These are phyloP conservation scores for Comarum palustre DNA, from an alignment of 306 rosid genomes.

Conservation along the genomic window DNA sequence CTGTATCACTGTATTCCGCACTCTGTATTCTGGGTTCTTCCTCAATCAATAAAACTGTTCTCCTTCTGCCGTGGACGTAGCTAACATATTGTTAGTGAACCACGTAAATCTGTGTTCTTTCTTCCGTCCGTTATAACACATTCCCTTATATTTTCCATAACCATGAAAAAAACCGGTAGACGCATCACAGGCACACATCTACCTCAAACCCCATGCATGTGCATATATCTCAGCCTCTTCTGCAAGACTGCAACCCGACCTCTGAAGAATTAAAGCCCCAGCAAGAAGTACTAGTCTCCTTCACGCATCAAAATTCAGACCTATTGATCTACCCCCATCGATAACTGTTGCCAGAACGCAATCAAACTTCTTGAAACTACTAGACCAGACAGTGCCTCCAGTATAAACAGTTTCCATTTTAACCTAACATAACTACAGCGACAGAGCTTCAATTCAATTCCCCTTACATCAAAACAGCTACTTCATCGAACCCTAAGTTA, in stretches of 20 bases:
- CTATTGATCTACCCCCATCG: constrained; percentile 2
- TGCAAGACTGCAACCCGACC: neutral
- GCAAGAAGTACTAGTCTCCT: neutral
- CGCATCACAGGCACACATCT: neutral
- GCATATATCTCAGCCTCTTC: constrained; percentile 6
- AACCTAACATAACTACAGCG: neutral
- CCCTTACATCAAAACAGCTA: neutral
- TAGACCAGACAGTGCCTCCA: constrained; percentile 18
- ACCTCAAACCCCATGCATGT: constrained; percentile 12
- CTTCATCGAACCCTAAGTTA: constrained; percentile 4
- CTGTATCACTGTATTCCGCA: too few species aligned
- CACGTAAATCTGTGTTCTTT: too few species aligned
- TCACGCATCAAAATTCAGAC: neutral
- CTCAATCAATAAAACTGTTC: too few species aligned
- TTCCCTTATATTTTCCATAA: neutral
- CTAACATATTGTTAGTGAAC: too few species aligned
- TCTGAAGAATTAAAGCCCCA: neutral
- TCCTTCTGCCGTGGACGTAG: too few species aligned
- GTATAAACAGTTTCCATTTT: neutral
- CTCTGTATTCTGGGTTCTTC: too few species aligned
- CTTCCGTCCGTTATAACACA: too few species aligned
- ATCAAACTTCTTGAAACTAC: constrained; percentile 2
- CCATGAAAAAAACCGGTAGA: neutral
- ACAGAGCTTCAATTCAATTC: neutral
- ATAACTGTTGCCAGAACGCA: neutral